A percentile compares a stretch with the other conserved stretches of the same genome.
Evolutionary conservation across 345 rosid species (phyloP).

Genomic region (Combretum micranthum): DNA sequence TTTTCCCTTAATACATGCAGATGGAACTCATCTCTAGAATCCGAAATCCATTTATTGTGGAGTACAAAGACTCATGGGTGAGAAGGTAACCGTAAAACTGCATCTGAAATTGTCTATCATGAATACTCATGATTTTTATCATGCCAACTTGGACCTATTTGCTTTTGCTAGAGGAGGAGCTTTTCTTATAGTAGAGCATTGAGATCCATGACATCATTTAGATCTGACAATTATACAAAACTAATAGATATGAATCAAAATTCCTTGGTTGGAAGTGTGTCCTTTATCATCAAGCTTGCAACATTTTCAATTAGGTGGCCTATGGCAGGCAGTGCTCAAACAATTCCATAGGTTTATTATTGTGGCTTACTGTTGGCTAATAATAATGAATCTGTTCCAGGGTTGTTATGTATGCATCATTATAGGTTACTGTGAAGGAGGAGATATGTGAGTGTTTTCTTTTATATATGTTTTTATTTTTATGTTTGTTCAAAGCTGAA

Average conservation of each 20-base stretch:
- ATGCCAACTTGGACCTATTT: too few relatives aligned
- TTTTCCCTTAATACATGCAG: constrained; percentile 35
- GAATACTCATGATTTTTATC: neutral
- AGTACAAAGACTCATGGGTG: constrained; percentile 99
- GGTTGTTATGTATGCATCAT: constrained; percentile 98
- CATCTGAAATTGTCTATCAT: neutral
- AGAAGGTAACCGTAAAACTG: constrained; percentile 54
- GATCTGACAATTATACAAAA: too few relatives aligned
- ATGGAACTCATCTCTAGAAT: constrained; percentile 94
- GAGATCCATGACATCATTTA: too few relatives aligned
- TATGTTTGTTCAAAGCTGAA: constrained; percentile 5
- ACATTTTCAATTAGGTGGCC: too few relatives aligned
- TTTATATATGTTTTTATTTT: constrained; percentile 13
- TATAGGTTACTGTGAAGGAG: constrained; percentile 98
- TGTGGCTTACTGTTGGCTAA: constrained; percentile 21
- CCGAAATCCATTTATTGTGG: constrained; percentile 85
- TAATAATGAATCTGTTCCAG: constrained; percentile 32
- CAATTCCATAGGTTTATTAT: neutral
- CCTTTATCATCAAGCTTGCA: neutral
- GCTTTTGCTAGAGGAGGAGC: too few relatives aligned
- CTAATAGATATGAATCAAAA: too few relatives aligned
- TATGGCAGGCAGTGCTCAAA: too few relatives aligned
- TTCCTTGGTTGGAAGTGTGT: too few relatives aligned
- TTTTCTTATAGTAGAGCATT: too few relatives aligned
- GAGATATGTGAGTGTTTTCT: constrained; percentile 92